Conservation (phyloP, 176 grass and related monocot species). For the Phoenix roebelenii region DNA sequence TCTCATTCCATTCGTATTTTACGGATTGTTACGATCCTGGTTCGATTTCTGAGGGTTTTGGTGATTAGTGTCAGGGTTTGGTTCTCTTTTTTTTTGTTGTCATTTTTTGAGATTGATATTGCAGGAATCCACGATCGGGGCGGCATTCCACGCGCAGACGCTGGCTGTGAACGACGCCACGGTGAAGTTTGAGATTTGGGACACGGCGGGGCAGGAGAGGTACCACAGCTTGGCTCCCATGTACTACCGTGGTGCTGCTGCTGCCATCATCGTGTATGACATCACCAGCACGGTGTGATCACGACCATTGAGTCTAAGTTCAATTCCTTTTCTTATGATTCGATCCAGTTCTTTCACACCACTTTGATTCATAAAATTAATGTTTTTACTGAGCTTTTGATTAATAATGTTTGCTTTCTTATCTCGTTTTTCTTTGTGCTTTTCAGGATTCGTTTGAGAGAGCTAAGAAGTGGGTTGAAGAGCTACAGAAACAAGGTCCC, state of each 20-base stretch:
- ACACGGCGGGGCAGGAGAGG: constrained; percentile 71
- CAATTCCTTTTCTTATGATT: too few relatives aligned
- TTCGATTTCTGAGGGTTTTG: too few relatives aligned
- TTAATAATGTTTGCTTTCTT: too few relatives aligned
- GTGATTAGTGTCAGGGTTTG: too few relatives aligned
- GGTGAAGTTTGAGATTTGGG: constrained; percentile 76
- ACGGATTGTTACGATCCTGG: too few relatives aligned
- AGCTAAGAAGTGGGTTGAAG: constrained; percentile 52
- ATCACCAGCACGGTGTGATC: constrained; percentile 42
- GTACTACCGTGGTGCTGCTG: constrained; percentile 70
- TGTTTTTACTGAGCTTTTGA: too few relatives aligned
- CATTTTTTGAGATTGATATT: too few relatives aligned
- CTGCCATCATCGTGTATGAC: constrained; percentile 68
- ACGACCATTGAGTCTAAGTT: too few relatives aligned
- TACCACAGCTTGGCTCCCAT: constrained; percentile 80
- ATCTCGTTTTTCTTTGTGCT: neutral
- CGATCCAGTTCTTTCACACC: neutral
- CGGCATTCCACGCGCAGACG: constrained; percentile 70
- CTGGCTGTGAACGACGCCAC: constrained; percentile 33
- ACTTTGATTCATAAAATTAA: too few relatives aligned
- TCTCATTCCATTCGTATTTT: too few relatives aligned
- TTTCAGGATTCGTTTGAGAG: constrained; percentile 45
- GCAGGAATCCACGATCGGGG: constrained; percentile 77
- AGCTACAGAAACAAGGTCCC: constrained; percentile 53
- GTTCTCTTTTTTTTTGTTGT: too few relatives aligned